phyloP scores from a whole-genome alignment of 225 moss, liverwort and hornwort genomes.

The Climacium dendroides region DNA sequence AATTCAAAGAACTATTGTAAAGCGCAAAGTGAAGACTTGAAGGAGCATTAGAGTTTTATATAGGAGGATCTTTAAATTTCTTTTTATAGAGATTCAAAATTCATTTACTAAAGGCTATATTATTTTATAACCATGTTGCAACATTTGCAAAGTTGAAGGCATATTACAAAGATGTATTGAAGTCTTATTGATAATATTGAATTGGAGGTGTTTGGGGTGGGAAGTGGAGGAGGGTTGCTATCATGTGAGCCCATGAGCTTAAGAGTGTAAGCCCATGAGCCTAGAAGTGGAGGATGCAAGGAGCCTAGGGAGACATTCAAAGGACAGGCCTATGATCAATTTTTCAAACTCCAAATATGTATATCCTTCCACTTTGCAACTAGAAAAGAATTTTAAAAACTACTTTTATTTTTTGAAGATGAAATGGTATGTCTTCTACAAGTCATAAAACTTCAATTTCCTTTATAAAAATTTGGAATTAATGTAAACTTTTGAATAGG shows the following conservation, averaged over 20 bases:
- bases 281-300: background rate
- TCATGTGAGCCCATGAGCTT: no score
- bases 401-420: background rate
- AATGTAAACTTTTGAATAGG: background rate
- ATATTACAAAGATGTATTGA: background rate
- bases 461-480: background rate
- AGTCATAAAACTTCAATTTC: background rate
- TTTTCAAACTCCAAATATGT: background rate
- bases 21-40: background rate
- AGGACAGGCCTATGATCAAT: background rate
- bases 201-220: fast-evolving
- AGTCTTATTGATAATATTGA: background rate
- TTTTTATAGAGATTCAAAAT: background rate
- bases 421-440: background rate
- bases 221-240: no score
- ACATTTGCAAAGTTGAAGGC: background rate
- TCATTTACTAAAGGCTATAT: background rate
- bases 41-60: background rate
- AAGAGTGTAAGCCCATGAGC: no score
- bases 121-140: background rate
- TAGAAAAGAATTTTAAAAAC: background rate
- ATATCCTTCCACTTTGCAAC: background rate
- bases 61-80: background rate
- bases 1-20: fast-evolving
- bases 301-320: fast-evolving